Evolutionary conservation across 345 rosid species (phyloP), one percentile per base, ranked within the genome.

Genomic region (Ceriops decandra): DNA sequence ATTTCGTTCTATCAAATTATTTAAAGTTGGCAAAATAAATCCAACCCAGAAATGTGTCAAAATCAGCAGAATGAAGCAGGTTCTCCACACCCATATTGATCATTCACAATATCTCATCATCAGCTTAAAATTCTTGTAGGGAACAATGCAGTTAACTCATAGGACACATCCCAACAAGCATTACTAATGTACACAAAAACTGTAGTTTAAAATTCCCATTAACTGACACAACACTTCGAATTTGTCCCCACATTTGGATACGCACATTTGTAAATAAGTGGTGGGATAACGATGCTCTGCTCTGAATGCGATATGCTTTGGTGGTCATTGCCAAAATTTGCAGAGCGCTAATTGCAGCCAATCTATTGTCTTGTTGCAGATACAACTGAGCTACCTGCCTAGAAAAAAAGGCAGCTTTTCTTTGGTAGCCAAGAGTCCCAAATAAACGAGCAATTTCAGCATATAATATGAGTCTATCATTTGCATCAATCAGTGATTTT

Each of bases 371-470:
- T 77, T 92, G 99, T 73, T 89, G 92, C 83, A 95, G 78, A 78
- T 95, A 95, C 83, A 92, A 74, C 83, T 84, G 98, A 69, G 98
- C 99, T 22, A 95, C 97, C 85, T 88, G 96, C 85, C 99, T 92
- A 47, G 98, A 90, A 65, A 92, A 95, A 83, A 95, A 92, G 75
- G 98, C 99, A 66, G 98, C 96, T 83, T 90, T 95, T 72, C 97
- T 78, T 68, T 90, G 92, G 80, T 92, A 95, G 72, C 93, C 97
- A 79, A 92, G 88, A 63, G 79, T 79, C 68, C 99, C 99, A 82
- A 82, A 95, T 58, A 95, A 82, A 61, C 97, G 98, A 60, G 99
- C 95, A 74, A 95, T 77, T 83, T 95, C 99, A 49, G 92, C 85
- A 82, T 79, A 92, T 75, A 95, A 72, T 82, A 95, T 75, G 27